A percentile compares a stretch with the other conserved stretches of the same genome.
These are phyloP conservation scores for Strobilomyces dryophilus DNA, from an alignment of 768 basidiomycete species.

Conservation along the genomic window DNA sequence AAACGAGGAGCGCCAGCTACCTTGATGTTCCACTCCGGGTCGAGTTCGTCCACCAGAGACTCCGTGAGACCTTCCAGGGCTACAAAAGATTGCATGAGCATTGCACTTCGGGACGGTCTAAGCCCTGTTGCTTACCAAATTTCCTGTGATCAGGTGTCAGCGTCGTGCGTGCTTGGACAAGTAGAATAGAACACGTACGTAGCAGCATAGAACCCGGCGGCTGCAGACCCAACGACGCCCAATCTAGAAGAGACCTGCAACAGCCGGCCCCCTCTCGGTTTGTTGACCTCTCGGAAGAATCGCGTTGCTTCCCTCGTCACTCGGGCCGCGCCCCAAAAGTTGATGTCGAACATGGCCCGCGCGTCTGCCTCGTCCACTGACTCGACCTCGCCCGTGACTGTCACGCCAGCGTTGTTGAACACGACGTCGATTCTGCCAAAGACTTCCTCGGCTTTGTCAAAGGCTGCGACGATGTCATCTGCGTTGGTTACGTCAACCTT, in stretches of 20 bases:
- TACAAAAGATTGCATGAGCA: neutral
- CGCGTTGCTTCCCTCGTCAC: constrained; percentile 29
- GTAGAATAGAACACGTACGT: constrained; percentile 12
- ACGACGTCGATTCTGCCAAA: constrained; percentile 37
- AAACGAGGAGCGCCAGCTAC: neutral
- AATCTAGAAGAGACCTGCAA: constrained; percentile 36
- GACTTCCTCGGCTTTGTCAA: constrained; percentile 17
- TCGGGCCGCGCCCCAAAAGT: constrained; percentile 5
- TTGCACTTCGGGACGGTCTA: neutral
- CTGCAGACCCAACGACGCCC: constrained; percentile 23
- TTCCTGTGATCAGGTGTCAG: constrained; percentile 5
- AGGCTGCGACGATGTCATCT: constrained; percentile 24
- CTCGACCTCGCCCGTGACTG: constrained; percentile 35
- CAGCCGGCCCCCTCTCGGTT: constrained; percentile 35
- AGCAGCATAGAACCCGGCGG: constrained; percentile 22
- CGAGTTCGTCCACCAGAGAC: neutral
- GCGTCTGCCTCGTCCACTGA: constrained; percentile 27
- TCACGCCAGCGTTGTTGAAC: constrained; percentile 34
- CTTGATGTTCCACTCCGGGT: constrained; percentile 20
- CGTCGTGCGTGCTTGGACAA: neutral
- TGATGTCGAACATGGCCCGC: constrained; percentile 34
- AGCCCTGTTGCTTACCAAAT: constrained; percentile 7
- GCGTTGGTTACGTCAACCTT: constrained; percentile 31
- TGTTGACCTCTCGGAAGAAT: constrained; percentile 37
- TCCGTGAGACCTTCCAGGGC: constrained; percentile 5